Percentiles rank a stretch among this genome's conserved stretches.
Evolutionary conservation across 176 grass and related monocot species (phyloP).

Genomic region (Thinopyrum elongatum): DNA sequence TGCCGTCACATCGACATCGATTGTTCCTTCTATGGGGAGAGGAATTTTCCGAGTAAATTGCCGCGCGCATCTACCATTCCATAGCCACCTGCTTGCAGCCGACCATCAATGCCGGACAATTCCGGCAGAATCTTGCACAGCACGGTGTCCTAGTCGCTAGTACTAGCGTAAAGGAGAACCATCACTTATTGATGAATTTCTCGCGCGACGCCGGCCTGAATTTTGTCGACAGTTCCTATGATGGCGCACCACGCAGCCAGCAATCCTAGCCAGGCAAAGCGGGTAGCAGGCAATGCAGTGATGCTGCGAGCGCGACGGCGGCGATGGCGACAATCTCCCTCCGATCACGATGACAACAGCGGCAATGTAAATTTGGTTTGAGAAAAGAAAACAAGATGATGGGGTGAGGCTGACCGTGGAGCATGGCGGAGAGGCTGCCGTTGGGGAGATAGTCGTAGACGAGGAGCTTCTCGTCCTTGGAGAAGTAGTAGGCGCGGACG

Average conservation of each 20-base stretch:
- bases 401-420: slow-evolving; percentile 59
- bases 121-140: not conserved
- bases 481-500: slow-evolving; percentile 82
- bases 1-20: slow-evolving; percentile 3
- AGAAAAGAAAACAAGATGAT: not conserved
- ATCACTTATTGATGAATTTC: not conserved
- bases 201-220: not conserved
- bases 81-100: not conserved
- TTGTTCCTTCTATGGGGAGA: not conserved
- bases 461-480: slow-evolving; percentile 98
- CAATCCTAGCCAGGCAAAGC: not conserved
- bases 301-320: not conserved
- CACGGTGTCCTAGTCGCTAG: not conserved
- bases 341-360: not conserved
- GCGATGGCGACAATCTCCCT: not conserved
- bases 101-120: slow-evolving; percentile 22
- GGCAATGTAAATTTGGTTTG: not conserved
- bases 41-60: not conserved
- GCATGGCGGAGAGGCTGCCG: slow-evolving; percentile 94
- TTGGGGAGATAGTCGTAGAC: slow-evolving; percentile 87
- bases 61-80: not conserved
- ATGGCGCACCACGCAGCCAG: not conserved
- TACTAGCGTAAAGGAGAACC: not conserved
- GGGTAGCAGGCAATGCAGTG: slow-evolving; percentile 5
- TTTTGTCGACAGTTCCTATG: not conserved